phyloP scores from a whole-genome alignment of 2,329 filamentous ascomycete genomes.

The Calonectria ilicicola region DNA sequence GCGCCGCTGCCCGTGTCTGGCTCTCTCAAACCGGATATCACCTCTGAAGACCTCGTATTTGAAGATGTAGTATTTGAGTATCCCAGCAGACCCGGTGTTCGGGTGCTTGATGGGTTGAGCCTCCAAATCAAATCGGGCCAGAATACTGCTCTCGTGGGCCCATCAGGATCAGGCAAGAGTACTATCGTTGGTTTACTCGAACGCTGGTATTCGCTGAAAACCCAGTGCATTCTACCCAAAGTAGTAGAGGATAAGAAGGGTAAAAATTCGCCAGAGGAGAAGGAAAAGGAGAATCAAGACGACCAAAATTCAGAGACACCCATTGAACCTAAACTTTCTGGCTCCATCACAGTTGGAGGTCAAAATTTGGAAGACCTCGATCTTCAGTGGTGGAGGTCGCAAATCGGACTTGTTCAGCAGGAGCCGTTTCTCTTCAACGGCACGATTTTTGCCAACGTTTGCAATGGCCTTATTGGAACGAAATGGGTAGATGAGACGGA shows the following conservation, averaged over 20 bases:
- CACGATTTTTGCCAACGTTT: slow-evolving; percentile 59
- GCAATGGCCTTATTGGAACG: slow-evolving; percentile 55
- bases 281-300: neutral
- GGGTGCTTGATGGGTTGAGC: slow-evolving; percentile 57
- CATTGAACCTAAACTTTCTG: neutral
- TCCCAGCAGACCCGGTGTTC: slow-evolving; percentile 33
- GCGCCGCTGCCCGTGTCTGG: slow-evolving; percentile 35
- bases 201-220: slow-evolving; percentile 68
- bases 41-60: slow-evolving; percentile 61
- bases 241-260: slow-evolving; percentile 11
- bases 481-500: slow-evolving; percentile 52
- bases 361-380: slow-evolving; percentile 31
- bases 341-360: slow-evolving; percentile 4
- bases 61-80: slow-evolving; percentile 36
- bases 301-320: neutral
- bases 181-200: slow-evolving; percentile 76
- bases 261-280: neutral
- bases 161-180: slow-evolving; percentile 77
- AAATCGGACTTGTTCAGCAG: slow-evolving; percentile 61
- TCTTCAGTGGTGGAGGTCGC: slow-evolving; percentile 36
- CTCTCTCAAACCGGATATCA: slow-evolving; percentile 38
- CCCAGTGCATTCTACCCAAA: slow-evolving; percentile 25
- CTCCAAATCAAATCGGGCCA: slow-evolving; percentile 68
- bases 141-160: slow-evolving; percentile 76
- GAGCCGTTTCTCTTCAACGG: slow-evolving; percentile 68